These are phyloP conservation scores for Penicillium argentinense DNA, from an alignment of 495 filamentous ascomycete species.

Conservation along the genomic window DNA sequence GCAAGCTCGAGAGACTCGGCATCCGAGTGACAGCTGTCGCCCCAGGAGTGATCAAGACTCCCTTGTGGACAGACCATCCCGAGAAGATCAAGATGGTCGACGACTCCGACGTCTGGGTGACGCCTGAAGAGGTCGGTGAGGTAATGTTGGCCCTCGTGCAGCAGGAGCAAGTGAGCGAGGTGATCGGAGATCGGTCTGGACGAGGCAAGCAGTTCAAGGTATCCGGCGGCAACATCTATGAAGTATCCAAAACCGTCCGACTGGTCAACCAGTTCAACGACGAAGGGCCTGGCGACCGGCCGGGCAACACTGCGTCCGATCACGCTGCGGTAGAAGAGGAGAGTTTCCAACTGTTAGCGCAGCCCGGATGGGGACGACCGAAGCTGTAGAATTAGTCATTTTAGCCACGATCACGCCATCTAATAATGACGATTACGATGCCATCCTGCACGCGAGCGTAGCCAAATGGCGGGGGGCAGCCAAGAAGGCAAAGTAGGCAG, in stretches of 20 bases:
- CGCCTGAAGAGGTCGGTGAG: slow-evolving; percentile 62
- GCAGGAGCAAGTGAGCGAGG: slow-evolving; percentile 44
- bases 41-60: slow-evolving; percentile 65
- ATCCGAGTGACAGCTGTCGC: slow-evolving; percentile 67
- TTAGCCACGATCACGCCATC: slow-evolving; percentile 8
- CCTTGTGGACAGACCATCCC: slow-evolving; percentile 67
- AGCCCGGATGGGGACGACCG: slow-evolving; percentile 42
- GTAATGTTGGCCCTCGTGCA: slow-evolving; percentile 62
- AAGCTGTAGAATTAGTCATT: slow-evolving; percentile 19
- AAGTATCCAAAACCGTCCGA: slow-evolving; percentile 58
- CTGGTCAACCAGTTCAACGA: slow-evolving; percentile 55
- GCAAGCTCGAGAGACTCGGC: slow-evolving; percentile 48
- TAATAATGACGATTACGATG: slow-evolving; percentile 8
- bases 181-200: slow-evolving; percentile 40
- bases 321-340: slow-evolving; percentile 39
- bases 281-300: slow-evolving; percentile 51
- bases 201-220: slow-evolving; percentile 33
- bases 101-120: slow-evolving; percentile 57
- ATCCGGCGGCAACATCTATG: slow-evolving; percentile 54
- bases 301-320: slow-evolving; percentile 50
- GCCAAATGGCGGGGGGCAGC: background rate
- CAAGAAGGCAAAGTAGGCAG: slow-evolving; percentile 3
- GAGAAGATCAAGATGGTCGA: slow-evolving; percentile 60
- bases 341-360: slow-evolving; percentile 44
- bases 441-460: background rate